Evolutionary conservation across 164 flowering plant genomes (phyloP).

Genomic region (grape (Vitis vinifera)): ASM3070453v1 NC_081823.1:6688001-6688500

Average conservation of each 20-base stretch:
- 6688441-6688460: no score
- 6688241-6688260: background rate
- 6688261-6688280: no score
- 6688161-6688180: slow-evolving; percentile 76
- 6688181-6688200: slow-evolving; percentile 57
- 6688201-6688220: slow-evolving; percentile 57
- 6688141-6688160: slow-evolving; percentile 59
- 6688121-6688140: slow-evolving; percentile 52
- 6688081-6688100: slow-evolving; percentile 72
- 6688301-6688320: no score
- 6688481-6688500: no score
- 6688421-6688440: no score
- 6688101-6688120: slow-evolving; percentile 48
- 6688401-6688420: no score
- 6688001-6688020: slow-evolving; percentile 65
- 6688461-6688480: no score
- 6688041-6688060: slow-evolving; percentile 68
- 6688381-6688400: no score
- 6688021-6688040: slow-evolving; percentile 58
- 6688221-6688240: slow-evolving; percentile 23
- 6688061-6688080: slow-evolving; percentile 92
- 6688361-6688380: no score
- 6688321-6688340: no score
- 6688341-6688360: no score
- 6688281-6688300: no score